These are phyloP conservation scores for Candida golubevii DNA, from an alignment of 805 yeast species.

Conservation along the genomic window DNA sequence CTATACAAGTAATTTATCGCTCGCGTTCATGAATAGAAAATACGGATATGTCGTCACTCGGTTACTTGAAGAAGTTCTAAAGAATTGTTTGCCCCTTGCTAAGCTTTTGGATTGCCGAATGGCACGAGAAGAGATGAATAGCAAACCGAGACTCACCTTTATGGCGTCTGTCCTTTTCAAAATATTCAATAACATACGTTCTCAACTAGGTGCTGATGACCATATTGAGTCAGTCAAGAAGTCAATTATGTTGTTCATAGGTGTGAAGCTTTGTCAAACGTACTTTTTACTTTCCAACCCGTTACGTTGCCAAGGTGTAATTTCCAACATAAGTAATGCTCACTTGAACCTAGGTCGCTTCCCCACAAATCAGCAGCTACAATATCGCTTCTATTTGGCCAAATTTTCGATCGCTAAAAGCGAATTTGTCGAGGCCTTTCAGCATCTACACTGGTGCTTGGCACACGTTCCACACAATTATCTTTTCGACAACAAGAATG, in stretches of 20 bases:
- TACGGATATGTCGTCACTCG: constrained; percentile 35
- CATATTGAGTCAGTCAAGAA: constrained; percentile 40
- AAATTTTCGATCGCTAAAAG: constrained; percentile 52
- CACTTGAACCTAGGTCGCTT: constrained; percentile 40
- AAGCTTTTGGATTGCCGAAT: constrained; percentile 38
- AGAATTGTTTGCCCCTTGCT: constrained; percentile 43
- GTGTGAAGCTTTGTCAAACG: constrained; percentile 50
- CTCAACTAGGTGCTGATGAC: constrained; percentile 38
- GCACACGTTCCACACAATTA: constrained; percentile 27
- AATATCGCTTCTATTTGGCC: constrained; percentile 52
- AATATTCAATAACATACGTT: constrained; percentile 57
- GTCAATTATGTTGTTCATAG: constrained; percentile 48
- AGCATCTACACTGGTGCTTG: constrained; percentile 56
- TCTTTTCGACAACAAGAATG: constrained; percentile 29
- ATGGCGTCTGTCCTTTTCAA: constrained; percentile 52
- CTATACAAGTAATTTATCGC: constrained; percentile 43
- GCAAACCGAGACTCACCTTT: constrained; percentile 44
- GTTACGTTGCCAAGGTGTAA: constrained; percentile 55
- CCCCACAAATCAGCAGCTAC: constrained; percentile 41
- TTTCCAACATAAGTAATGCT: constrained; percentile 55
- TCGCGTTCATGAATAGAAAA: constrained; percentile 44
- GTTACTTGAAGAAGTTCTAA: constrained; percentile 34
- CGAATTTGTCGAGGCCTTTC: constrained; percentile 42
- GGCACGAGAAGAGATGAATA: constrained; percentile 35
- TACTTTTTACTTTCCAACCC: constrained; percentile 56